phyloP scores from a whole-genome alignment of 345 rosid genomes.

The Brassica cretica region DNA sequence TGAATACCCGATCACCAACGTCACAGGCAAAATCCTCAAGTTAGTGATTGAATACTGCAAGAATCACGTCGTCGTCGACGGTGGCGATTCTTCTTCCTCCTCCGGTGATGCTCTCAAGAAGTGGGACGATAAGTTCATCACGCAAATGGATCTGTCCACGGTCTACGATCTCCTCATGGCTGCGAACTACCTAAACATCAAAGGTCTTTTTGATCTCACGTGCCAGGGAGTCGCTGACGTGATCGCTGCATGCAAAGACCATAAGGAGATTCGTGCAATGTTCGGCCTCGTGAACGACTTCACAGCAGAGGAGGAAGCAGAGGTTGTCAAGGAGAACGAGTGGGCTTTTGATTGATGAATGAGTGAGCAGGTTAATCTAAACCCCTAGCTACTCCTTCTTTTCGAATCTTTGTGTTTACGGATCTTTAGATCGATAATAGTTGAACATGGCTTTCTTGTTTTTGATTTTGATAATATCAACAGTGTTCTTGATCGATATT shows the following conservation, averaged over 20 bases:
- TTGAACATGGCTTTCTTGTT: neutral
- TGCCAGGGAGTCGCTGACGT: neutral
- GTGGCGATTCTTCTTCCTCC: neutral
- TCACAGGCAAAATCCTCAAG: constrained; percentile 50
- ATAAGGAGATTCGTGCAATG: too few species aligned
- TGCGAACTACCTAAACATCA: constrained; percentile 55
- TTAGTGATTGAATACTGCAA: constrained; percentile 61
- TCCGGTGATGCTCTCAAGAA: constrained; percentile 41
- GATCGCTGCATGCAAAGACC: too few species aligned
- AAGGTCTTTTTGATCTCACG: constrained; percentile 4
- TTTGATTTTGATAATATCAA: neutral
- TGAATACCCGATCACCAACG: constrained; percentile 50
- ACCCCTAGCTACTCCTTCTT: neutral
- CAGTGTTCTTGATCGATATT: neutral
- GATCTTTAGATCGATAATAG: too few species aligned
- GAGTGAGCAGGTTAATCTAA: neutral
- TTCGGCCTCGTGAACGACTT: constrained; percentile 35
- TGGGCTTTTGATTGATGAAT: constrained; percentile 56
- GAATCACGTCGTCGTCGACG: constrained; percentile 43
- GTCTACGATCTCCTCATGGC: constrained; percentile 56
- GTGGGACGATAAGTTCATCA: constrained; percentile 61
- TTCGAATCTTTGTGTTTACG: neutral
- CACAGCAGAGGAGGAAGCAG: constrained; percentile 34
- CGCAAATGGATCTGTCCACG: constrained; percentile 48
- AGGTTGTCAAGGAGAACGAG: constrained; percentile 53